phyloP scores from a whole-genome alignment of 2,329 filamentous ascomycete species.

The Colletotrichum orbiculare region DNA sequence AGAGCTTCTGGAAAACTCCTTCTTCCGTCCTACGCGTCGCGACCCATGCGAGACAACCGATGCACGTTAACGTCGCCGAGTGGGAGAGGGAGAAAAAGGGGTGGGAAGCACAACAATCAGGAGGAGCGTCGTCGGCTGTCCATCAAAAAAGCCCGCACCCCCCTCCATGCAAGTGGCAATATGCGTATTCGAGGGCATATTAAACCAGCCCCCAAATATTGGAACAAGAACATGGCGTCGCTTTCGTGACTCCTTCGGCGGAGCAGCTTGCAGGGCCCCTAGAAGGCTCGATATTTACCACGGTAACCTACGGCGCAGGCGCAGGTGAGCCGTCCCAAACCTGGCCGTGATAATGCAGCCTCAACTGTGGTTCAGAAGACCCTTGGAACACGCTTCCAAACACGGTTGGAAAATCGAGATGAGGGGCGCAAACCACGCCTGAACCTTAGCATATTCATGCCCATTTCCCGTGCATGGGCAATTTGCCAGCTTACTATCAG shows the following conservation, averaged over 20 bases:
- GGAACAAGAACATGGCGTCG: constrained; percentile 1
- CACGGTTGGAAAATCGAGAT: neutral
- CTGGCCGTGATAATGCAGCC: constrained; percentile 19
- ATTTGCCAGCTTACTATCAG: constrained; percentile 18
- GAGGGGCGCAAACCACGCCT: constrained; percentile 12
- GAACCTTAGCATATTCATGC: constrained; percentile 28
- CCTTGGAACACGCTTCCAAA: constrained; percentile 12
- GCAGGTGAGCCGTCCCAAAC: neutral
- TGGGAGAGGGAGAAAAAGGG: constrained; percentile 12
- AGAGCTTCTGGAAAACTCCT: constrained; percentile 29
- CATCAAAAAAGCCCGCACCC: constrained; percentile 8
- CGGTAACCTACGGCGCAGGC: neutral
- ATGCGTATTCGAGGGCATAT: constrained; percentile 19
- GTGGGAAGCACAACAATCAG: constrained; percentile 12
- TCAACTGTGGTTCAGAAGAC: neutral
- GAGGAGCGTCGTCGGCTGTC: constrained; percentile 19
- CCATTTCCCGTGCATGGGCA: constrained; percentile 15
- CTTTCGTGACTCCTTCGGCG: constrained; percentile 6
- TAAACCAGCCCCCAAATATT: constrained; percentile 24
- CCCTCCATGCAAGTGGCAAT: constrained; percentile 18
- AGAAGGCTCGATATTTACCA: neutral
- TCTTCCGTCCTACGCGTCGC: constrained; percentile 5
- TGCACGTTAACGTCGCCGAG: constrained; percentile 19
- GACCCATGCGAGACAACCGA: constrained; percentile 22
- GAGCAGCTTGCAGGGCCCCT: constrained; percentile 6